Evolutionary conservation across 1,284 basidiomycete genomes (phyloP).

Genomic region (Moesziomyces globuligerus): DNA sequence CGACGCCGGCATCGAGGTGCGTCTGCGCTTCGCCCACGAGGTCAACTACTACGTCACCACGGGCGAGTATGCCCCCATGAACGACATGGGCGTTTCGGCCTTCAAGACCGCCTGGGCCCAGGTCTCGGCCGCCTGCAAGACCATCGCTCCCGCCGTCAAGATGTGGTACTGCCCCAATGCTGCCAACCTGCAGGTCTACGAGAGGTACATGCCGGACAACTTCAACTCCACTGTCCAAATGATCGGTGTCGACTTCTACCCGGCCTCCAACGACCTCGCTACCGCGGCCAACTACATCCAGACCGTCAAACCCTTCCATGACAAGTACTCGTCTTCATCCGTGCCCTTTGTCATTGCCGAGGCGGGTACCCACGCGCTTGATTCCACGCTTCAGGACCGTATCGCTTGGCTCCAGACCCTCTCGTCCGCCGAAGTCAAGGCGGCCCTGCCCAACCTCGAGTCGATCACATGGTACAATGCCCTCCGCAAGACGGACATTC

Average conservation of each 20-base stretch:
- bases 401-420: slow-evolving; percentile 62
- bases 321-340: slow-evolving; percentile 52
- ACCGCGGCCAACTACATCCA: slow-evolving; percentile 54
- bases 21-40: slow-evolving; percentile 67
- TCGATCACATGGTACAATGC: slow-evolving; percentile 67
- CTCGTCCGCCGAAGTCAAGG: slow-evolving; percentile 43
- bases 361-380: slow-evolving; percentile 51
- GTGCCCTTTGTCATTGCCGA: slow-evolving; percentile 68
- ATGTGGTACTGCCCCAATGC: slow-evolving; percentile 61
- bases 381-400: slow-evolving; percentile 35
- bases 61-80: slow-evolving; percentile 26
- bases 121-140: slow-evolving; percentile 59
- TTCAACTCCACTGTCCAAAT: slow-evolving; percentile 47
- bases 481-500: slow-evolving; percentile 30
- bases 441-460: slow-evolving; percentile 59
- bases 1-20: slow-evolving; percentile 67
- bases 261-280: slow-evolving; percentile 38
- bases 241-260: slow-evolving; percentile 67
- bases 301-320: slow-evolving; percentile 67
- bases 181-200: slow-evolving; percentile 30
- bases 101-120: slow-evolving; percentile 68
- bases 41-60: slow-evolving; percentile 51
- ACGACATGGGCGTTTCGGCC: slow-evolving; percentile 52
- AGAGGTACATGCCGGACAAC: slow-evolving; percentile 45
- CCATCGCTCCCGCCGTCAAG: slow-evolving; percentile 65